These are phyloP conservation scores for Skeletonema potamos DNA, from an alignment of 108 stramenopile species.

Conservation along the genomic window DNA sequence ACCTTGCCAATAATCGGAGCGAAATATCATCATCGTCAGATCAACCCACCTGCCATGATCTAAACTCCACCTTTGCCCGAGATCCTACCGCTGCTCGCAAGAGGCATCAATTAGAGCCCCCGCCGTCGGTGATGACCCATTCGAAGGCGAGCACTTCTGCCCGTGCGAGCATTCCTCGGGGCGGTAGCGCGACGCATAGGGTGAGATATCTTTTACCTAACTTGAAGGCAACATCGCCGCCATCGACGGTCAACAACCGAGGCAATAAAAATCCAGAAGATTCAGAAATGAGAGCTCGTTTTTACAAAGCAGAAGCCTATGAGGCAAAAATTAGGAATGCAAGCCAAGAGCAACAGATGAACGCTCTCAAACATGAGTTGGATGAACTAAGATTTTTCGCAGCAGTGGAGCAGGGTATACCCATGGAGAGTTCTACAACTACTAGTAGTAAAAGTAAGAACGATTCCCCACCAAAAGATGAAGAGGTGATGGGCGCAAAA, in stretches of 20 bases:
- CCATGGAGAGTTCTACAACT: background rate
- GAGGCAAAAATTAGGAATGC: constrained; percentile 29
- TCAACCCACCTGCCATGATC: background rate
- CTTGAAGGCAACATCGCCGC: no score
- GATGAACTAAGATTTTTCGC: constrained; percentile 22
- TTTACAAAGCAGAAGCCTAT: constrained; percentile 39
- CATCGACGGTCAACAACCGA: background rate
- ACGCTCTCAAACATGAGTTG: constrained; percentile 23
- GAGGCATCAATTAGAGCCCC: background rate
- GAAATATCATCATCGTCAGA: background rate
- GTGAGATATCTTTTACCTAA: no score
- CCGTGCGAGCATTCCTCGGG: background rate
- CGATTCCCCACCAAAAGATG: background rate
- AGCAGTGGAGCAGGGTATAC: background rate
- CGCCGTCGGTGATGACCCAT: background rate
- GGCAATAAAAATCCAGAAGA: background rate
- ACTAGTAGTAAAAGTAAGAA: background rate
- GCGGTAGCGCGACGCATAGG: background rate
- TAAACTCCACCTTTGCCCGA: background rate
- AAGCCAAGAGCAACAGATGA: constrained; percentile 23
- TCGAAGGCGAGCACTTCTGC: no score
- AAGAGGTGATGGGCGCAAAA: background rate
- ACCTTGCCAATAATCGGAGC: constrained; percentile 11
- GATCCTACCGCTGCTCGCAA: background rate
- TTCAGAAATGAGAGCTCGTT: constrained; percentile 5